Conservation (phyloP, 768 basidiomycete species). For the Mycena rebaudengoi region DNA sequence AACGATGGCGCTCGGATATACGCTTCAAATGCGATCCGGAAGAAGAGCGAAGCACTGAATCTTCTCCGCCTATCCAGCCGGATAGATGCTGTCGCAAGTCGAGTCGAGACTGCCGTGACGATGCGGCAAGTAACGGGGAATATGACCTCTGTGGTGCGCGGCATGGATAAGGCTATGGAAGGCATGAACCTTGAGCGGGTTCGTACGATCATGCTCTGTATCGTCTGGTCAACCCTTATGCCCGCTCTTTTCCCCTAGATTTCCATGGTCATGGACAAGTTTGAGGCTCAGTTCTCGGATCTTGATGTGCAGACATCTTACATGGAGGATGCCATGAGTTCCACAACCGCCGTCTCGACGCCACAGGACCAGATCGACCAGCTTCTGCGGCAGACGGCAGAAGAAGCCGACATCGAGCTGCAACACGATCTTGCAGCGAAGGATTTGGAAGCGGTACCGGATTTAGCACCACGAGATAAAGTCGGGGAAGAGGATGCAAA, state of each 20-base stretch:
- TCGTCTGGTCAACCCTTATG: background rate
- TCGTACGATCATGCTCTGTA: constrained; percentile 35
- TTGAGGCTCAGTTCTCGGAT: constrained; percentile 95
- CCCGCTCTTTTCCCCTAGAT: constrained; percentile 65
- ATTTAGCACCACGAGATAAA: constrained; percentile 59
- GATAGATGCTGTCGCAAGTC: constrained; percentile 95
- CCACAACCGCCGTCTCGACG: constrained; percentile 90
- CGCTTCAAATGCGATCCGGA: constrained; percentile 96
- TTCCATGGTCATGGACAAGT: constrained; percentile 98
- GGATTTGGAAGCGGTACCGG: constrained; percentile 66
- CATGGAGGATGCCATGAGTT: constrained; percentile 97
- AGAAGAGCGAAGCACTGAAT: constrained; percentile 95
- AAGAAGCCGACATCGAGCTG: constrained; percentile 95
- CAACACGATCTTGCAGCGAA: constrained; percentile 87
- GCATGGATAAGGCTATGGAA: constrained; percentile 99
- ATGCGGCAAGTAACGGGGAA: constrained; percentile 97
- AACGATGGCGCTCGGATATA: constrained; percentile 98
- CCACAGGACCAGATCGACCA: constrained; percentile 97
- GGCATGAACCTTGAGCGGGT: constrained; percentile 98
- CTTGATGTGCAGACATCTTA: constrained; percentile 97
- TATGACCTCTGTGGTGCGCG: constrained; percentile 95
- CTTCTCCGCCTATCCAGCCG: constrained; percentile 89
- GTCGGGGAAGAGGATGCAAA: constrained; percentile 80
- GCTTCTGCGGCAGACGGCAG: constrained; percentile 92
- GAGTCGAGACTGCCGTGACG: constrained; percentile 98